Conservation (phyloP, 2,329 filamentous ascomycete genomes). For the Aspergillus tanneri region DNA sequence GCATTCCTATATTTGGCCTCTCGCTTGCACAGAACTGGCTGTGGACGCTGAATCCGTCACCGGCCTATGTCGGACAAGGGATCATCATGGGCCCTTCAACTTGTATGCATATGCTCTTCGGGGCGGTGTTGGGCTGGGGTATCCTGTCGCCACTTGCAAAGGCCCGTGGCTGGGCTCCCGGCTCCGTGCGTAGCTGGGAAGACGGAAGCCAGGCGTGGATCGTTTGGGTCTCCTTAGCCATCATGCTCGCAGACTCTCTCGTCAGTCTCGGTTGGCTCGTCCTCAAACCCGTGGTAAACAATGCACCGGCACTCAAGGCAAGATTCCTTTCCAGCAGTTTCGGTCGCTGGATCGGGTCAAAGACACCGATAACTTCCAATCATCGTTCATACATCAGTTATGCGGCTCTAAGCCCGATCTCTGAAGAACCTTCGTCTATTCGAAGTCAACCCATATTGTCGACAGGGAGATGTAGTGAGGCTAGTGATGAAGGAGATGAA, state of each 20-base stretch:
- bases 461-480: background rate
- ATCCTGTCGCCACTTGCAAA: conserved; percentile 88
- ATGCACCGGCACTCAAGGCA: conserved; percentile 41
- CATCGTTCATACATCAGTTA: conserved; percentile 32
- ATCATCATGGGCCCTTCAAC: conserved; percentile 98
- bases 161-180: conserved; percentile 81
- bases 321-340: conserved; percentile 30
- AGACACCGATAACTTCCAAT: conserved; percentile 15
- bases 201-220: conserved; percentile 97
- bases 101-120: conserved; percentile 91
- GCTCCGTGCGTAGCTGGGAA: conserved; percentile 83
- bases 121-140: conserved; percentile 86
- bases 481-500: conserved; percentile 54
- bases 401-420: conserved; percentile 27
- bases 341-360: conserved; percentile 28
- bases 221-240: conserved; percentile 91
- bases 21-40: conserved; percentile 77
- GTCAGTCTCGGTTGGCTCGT: conserved; percentile 81
- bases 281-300: conserved; percentile 59
- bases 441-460: conserved; percentile 10
- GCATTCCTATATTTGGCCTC: conserved; percentile 81
- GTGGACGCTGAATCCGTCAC: conserved; percentile 93
- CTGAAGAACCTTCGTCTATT: conserved; percentile 20
- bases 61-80: conserved; percentile 96
- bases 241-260: conserved; percentile 93